Evolutionary conservation across 805 yeast genomes (phyloP), one percentile per base, ranked within the genome.

Genomic region (Candida glaebosa): DNA sequence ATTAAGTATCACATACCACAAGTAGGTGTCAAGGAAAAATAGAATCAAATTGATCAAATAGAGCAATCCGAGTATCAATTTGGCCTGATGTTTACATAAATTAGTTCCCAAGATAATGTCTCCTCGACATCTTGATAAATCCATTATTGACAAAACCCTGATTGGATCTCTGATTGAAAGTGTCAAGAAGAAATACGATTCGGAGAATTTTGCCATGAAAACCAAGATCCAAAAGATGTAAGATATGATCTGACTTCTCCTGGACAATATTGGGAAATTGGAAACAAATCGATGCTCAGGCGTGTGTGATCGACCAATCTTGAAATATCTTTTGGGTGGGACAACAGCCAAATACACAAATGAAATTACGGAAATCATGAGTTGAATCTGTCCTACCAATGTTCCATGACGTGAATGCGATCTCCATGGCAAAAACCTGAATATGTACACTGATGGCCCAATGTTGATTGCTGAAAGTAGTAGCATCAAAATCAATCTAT

Each of bases 1-100:
- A 45, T 63, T 65, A 50, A 64, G 55, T 30, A 66, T 57, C 25
- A 65, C 54, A 48, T 66, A 66, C 71, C 71, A 66, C n/a, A 65
- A 53, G 36, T 66, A 66, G 3, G 71, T 63, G 42, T 66, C 71
- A 4, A 66, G 52, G 43, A 66, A 63, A 42, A 65, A 66, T n/a
- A 66, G 47, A 12, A 62, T 53, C 40, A 66, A 49, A 42, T 64
- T 57, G 0, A 65, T 53, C 7, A 57, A 28, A 26, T 49, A 50
- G 9, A 65, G 50, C 18, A 66, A 39, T 1, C 46, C 45, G 37
- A 65, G 46, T 2, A 58, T 48, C 3, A 64, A 28, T 35, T 44
- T 50, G 3, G 65, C 61, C 35, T 65, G 69, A 18, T 61, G 45
- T 16, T 31, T 34, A 42, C 71, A 66, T 4, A 65, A 5, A 1